Evolutionary conservation across 2,329 filamentous ascomycete genomes (phyloP).

Genomic region (Pseudocercospora pini-densiflorae): DNA sequence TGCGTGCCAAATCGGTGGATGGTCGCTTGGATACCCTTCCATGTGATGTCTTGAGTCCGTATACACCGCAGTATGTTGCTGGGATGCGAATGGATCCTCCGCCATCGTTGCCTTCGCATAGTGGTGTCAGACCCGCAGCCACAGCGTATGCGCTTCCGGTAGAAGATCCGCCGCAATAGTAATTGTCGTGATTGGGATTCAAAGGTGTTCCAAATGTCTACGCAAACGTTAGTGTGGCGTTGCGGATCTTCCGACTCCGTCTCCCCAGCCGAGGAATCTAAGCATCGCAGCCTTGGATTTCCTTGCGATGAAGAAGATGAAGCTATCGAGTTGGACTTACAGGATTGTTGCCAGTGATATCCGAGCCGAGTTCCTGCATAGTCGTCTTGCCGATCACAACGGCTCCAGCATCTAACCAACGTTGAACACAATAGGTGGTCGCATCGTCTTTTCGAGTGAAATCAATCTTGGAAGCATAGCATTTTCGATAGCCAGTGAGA

Average conservation of each 20-base stretch:
- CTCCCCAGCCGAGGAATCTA: background rate
- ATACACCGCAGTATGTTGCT: constrained; percentile 75
- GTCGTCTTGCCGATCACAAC: constrained; percentile 75
- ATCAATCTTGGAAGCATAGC: constrained; percentile 66
- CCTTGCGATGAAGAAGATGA: background rate
- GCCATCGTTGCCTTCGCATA: constrained; percentile 74
- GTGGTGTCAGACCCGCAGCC: constrained; percentile 72
- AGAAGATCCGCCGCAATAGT: constrained; percentile 82
- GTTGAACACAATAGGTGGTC: constrained; percentile 72
- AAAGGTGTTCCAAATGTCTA: constrained; percentile 70
- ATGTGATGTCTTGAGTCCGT: constrained; percentile 79
- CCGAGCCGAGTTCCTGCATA: constrained; percentile 81
- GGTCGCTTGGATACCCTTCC: constrained; percentile 67
- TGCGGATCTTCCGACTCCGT: background rate
- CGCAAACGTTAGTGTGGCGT: background rate
- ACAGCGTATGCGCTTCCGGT: constrained; percentile 76
- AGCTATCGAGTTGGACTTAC: background rate
- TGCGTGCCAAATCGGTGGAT: constrained; percentile 62
- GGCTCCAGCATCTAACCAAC: constrained; percentile 75
- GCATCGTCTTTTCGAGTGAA: constrained; percentile 55
- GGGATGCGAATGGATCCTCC: constrained; percentile 78
- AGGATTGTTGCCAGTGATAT: constrained; percentile 77
- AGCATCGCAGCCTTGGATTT: background rate
- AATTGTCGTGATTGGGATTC: constrained; percentile 76
- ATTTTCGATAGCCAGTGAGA: constrained; percentile 71